phyloP scores from a whole-genome alignment of 129 eudicot genomes.

The Heracleum sosnowskyi region DNA sequence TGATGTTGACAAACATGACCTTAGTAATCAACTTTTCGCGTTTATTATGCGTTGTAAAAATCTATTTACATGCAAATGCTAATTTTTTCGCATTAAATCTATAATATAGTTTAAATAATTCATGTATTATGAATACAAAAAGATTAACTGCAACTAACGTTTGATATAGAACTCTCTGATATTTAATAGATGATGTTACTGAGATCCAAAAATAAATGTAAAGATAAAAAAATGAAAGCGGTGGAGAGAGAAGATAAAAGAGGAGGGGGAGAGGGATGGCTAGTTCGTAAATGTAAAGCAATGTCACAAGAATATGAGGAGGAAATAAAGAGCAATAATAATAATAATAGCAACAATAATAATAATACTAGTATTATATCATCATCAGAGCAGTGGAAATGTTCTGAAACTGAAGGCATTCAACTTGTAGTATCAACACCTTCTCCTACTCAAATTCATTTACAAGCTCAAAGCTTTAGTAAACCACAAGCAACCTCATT shows the following conservation, averaged over 20 bases:
- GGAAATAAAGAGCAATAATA: slow-evolving; percentile 20
- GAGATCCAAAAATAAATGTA: slow-evolving; percentile 10
- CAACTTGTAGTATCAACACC: slow-evolving; percentile 44
- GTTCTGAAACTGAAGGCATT: slow-evolving; percentile 79
- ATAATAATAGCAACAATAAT: neutral
- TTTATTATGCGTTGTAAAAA: no score
- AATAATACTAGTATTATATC: neutral
- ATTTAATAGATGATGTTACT: neutral
- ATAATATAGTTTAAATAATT: no score
- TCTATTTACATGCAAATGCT: no score
- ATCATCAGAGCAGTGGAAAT: slow-evolving; percentile 55
- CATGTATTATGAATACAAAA: no score
- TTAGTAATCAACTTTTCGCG: no score
- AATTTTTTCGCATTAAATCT: no score
- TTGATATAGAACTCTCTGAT: neutral
- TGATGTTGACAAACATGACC: no score
- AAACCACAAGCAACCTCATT: slow-evolving; percentile 28
- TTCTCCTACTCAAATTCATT: neutral
- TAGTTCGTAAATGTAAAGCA: slow-evolving; percentile 23
- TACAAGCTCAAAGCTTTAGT: slow-evolving; percentile 9
- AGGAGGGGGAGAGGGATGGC: slow-evolving; percentile 12
- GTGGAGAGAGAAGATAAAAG: slow-evolving; percentile 28
- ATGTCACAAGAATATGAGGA: slow-evolving; percentile 57
- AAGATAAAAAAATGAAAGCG: neutral
- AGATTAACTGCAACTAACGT: no score